Conservation (phyloP, 2,329 filamentous ascomycete species). For the Ophiostoma pallidulum region DNA sequence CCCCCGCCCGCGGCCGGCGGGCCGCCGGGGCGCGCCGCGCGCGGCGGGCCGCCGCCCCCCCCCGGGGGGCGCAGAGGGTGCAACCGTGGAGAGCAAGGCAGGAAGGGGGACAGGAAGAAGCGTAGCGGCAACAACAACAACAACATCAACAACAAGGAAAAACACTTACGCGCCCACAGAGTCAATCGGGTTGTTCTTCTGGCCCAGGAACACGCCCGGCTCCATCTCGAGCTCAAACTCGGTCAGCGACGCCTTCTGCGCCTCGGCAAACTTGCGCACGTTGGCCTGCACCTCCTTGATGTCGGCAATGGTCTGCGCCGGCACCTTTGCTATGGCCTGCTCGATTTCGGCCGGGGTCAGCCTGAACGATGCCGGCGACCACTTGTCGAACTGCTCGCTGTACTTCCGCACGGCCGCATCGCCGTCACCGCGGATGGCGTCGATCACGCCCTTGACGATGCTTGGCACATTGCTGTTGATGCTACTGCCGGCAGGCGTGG, state of each 20-base stretch:
- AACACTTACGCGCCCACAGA: constrained; percentile 33
- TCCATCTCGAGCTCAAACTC: constrained; percentile 44
- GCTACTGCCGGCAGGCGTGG: not conserved
- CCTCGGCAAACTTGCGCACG: constrained; percentile 38
- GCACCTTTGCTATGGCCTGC: constrained; percentile 32
- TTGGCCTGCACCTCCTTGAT: constrained; percentile 38
- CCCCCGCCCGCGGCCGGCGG: too few species aligned
- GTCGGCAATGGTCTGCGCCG: constrained; percentile 32
- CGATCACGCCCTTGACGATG: constrained; percentile 39
- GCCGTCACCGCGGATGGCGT: constrained; percentile 35
- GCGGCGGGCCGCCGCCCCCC: too few species aligned
- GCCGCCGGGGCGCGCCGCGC: too few species aligned
- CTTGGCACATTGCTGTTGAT: constrained; percentile 21
- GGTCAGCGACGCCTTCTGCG: constrained; percentile 33
- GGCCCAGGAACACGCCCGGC: constrained; percentile 40
- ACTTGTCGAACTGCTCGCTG: constrained; percentile 45
- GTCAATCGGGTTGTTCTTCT: constrained; percentile 39
- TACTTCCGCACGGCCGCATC: constrained; percentile 39
- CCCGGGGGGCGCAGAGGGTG: too few species aligned
- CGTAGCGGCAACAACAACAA: too few species aligned
- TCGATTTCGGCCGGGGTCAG: constrained; percentile 36
- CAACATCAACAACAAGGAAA: too few species aligned
- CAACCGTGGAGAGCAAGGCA: too few species aligned
- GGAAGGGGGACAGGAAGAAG: too few species aligned
- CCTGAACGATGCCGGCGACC: constrained; percentile 39